These are phyloP conservation scores for Mucor piriformis DNA, from an alignment of 371 early-diverging fungal genomes.

Conservation along the genomic window DNA sequence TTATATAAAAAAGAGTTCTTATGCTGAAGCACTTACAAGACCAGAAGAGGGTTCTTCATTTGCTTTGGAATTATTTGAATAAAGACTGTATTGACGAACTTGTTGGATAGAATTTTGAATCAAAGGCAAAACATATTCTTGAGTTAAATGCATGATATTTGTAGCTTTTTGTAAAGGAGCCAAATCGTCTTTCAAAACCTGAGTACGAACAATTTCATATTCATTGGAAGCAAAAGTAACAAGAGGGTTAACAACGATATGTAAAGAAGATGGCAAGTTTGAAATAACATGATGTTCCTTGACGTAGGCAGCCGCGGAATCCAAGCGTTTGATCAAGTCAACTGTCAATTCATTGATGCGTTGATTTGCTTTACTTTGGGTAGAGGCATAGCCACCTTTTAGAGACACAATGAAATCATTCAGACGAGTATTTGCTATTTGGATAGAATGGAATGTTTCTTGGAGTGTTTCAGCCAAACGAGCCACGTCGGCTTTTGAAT, in stretches of 20 bases:
- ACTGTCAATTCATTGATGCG: constrained; percentile 34
- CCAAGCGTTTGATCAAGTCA: constrained; percentile 33
- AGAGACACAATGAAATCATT: constrained; percentile 39
- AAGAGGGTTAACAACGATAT: constrained; percentile 48
- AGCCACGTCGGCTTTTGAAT: constrained; percentile 28
- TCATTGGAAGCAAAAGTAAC: constrained; percentile 51
- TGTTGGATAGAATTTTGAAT: constrained; percentile 50
- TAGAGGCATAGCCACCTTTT: constrained; percentile 27
- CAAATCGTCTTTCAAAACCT: constrained; percentile 47
- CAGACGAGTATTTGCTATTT: constrained; percentile 26
- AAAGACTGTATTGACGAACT: constrained; percentile 31
- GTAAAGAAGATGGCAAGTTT: constrained; percentile 45
- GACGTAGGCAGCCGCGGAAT: constrained; percentile 43
- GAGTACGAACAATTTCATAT: constrained; percentile 50
- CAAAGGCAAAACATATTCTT: constrained; percentile 52
- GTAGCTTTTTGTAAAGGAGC: constrained; percentile 57
- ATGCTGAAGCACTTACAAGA: constrained; percentile 15
- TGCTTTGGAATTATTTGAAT: constrained; percentile 31
- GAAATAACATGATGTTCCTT: constrained; percentile 39
- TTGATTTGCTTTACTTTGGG: constrained; percentile 30
- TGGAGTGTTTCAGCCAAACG: constrained; percentile 37
- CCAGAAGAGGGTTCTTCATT: constrained; percentile 20
- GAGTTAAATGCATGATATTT: constrained; percentile 53
- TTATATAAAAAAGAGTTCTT: background rate
- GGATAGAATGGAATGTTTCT: constrained; percentile 27